Base-by-base conservation (phyloP, 2,329 filamentous ascomycete species). In the Akanthomyces lecanii region DNA sequence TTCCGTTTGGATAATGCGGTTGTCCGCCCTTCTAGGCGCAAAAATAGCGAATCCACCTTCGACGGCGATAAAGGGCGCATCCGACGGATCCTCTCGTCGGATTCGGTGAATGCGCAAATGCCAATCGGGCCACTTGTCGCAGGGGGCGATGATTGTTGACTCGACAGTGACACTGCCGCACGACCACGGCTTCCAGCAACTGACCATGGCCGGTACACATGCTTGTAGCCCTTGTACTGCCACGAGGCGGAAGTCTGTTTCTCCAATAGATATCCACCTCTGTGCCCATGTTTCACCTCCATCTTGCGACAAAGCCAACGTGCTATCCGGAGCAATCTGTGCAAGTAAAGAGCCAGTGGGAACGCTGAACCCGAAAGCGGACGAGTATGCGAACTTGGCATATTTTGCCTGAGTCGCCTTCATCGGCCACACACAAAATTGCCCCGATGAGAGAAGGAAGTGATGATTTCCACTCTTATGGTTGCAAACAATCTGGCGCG, bases 371-470 rank as follows among this genome's bases (percentile, higher is more conserved):
- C 72, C 75, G 48, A 82, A 81, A 0, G 77, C 68, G 0, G 80
- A 82, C 0, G 80, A 82, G 66, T 82, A 81, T 3, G 78, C 78
- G 48, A 81, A 79, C 63, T 81, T 81, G 64, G 72, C 72, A 64
- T 81, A 81, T 59, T 81, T 81, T 2, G 79, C 77, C 64, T 79
- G 71, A 0, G 66, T 73, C 0, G 74, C 75, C 64, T 79, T 78
- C 65, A 77, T 72, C 0, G 71, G 72, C 71, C 71, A 75, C 5
- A 64, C 69, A 1, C 72, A 72, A 25, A 76, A 78, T 45, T 80
- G 78, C 0, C 75, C 77, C 0, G 74, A 71, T 0, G 77, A 77
- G 0, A 80, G 71, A 30, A 79, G 68, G 64, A 79, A 81, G 61
- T 80, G 78, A 55, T 81, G 78, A 5, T 69, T 69, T 0, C 69